These are phyloP conservation scores for Vitis hybrid DNA, from an alignment of 177 flowering plant genomes.

Conservation along the genomic window DNA sequence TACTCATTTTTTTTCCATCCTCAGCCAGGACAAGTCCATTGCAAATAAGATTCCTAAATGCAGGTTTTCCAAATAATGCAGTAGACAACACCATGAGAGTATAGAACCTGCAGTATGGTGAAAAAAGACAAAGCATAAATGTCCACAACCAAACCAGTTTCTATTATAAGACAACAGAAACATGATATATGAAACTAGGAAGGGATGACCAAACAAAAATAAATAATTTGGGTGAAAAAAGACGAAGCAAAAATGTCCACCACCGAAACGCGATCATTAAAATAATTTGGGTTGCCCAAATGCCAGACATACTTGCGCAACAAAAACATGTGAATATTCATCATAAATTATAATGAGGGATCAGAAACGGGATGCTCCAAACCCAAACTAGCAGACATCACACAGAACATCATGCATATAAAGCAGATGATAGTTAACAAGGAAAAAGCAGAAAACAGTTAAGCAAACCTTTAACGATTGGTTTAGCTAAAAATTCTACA, in stretches of 20 bases:
- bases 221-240: not conserved
- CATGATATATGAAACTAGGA: not conserved
- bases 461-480: not conserved
- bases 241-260: too few species aligned
- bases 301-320: too few species aligned
- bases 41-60: conserved; percentile 94
- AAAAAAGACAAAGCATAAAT: conserved; percentile 6
- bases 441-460: not conserved
- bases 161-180: not conserved
- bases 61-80: conserved; percentile 93
- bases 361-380: too few species aligned
- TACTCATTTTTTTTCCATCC: conserved; percentile 99
- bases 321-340: too few species aligned
- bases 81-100: conserved; percentile 98
- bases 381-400: too few species aligned
- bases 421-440: too few species aligned
- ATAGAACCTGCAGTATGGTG: conserved; percentile 69
- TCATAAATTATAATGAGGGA: too few species aligned
- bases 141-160: not conserved
- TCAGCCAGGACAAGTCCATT: conserved; percentile 96
- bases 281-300: too few species aligned
- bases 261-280: too few species aligned
- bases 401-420: too few species aligned
- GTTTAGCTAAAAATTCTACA: not conserved
- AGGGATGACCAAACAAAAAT: not conserved